phyloP scores from a whole-genome alignment of 164 flowering plant genomes.

The Sextonia rubra region DNA sequence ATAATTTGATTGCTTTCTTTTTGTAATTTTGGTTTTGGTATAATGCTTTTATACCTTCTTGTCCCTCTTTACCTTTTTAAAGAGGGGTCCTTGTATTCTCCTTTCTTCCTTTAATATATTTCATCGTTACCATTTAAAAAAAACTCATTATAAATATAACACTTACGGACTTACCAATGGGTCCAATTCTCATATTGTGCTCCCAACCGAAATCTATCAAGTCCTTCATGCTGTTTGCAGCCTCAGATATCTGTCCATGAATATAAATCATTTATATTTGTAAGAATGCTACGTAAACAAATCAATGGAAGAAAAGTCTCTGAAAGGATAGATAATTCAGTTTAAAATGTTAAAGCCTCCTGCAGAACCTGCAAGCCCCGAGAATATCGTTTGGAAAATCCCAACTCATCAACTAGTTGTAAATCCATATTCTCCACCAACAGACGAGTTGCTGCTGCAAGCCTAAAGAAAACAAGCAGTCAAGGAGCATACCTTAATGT shows the following conservation, averaged over 20 bases:
- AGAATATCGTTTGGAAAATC: constrained; percentile 92
- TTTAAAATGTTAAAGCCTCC: not conserved
- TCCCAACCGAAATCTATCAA: constrained; percentile 76
- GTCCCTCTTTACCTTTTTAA: no score
- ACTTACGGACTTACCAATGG: constrained; percentile 53
- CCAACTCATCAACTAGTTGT: constrained; percentile 87
- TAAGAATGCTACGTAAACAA: not conserved
- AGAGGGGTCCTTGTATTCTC: no score
- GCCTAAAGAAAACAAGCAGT: constrained; percentile 39
- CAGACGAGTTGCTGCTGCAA: constrained; percentile 80
- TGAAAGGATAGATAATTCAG: not conserved
- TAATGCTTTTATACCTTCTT: no score
- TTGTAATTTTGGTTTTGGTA: no score
- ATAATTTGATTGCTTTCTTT: no score
- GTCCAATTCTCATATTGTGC: constrained; percentile 49
- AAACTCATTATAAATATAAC: no score
- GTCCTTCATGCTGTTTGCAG: constrained; percentile 92
- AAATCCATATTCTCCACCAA: constrained; percentile 76
- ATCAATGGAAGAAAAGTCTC: not conserved
- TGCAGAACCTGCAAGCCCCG: constrained; percentile 79
- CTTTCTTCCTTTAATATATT: no score
- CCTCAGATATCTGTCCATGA: constrained; percentile 78
- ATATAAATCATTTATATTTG: not conserved
- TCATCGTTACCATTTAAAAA: no score
- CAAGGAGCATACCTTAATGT: not conserved